Percentiles rank a stretch among this genome's conserved stretches.
Evolutionary conservation across 768 basidiomycete genomes (phyloP).

Genomic region (Terana coerulea): DNA sequence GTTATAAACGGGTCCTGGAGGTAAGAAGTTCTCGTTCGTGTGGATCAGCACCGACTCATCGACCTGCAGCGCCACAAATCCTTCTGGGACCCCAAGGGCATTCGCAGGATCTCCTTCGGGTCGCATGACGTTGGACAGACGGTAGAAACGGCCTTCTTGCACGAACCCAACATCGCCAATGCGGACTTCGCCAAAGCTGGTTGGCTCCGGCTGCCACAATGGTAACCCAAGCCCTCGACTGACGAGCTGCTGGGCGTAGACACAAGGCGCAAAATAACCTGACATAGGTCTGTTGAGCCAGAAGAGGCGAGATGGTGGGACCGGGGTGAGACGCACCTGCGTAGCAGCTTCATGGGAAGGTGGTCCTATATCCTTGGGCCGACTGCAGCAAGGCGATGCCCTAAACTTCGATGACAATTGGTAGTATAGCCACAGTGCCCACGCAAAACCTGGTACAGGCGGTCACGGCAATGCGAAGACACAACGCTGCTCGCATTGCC

Average conservation of each 20-base stretch:
- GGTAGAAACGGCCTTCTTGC: conserved; percentile 14
- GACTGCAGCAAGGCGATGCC: no score
- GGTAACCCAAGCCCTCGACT: conserved; percentile 9
- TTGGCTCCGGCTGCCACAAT: conserved; percentile 18
- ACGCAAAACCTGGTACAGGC: no score
- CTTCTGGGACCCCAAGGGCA: not conserved
- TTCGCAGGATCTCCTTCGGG: not conserved
- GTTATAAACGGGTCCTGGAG: not conserved
- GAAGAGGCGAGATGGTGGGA: no score
- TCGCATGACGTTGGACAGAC: conserved; percentile 14
- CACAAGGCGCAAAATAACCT: no score
- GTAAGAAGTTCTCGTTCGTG: not conserved
- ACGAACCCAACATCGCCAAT: conserved; percentile 21
- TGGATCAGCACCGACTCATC: not conserved
- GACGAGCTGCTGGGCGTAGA: conserved; percentile 16
- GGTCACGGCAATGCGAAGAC: no score
- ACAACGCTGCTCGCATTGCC: no score
- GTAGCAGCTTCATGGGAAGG: no score
- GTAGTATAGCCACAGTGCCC: no score
- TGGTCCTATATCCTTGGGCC: no score
- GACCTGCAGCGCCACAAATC: not conserved
- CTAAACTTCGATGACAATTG: no score
- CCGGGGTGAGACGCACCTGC: no score
- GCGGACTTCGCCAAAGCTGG: conserved; percentile 6
- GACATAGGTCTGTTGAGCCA: no score